These are phyloP conservation scores for Diaporthe sp. DNA, from an alignment of 2,329 filamentous ascomycete genomes.

Conservation along the genomic window DNA sequence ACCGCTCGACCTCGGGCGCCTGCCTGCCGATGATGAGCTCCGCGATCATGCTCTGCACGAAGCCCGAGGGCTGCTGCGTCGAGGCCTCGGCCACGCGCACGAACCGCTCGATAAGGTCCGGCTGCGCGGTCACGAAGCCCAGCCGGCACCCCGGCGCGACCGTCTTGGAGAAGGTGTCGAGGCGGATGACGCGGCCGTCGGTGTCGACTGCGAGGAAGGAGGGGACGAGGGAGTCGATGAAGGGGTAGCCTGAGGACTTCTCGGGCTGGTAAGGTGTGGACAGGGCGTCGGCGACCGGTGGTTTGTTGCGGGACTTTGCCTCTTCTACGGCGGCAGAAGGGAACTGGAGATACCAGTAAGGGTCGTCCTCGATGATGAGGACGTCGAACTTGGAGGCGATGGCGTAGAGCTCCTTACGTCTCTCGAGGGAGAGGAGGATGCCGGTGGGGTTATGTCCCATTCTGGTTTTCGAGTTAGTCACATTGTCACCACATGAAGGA, in stretches of 20 bases:
- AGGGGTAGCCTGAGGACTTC: conserved; percentile 73
- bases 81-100: conserved; percentile 78
- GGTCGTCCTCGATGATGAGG: conserved; percentile 93
- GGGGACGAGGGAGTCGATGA: conserved; percentile 84
- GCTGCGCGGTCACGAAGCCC: conserved; percentile 91
- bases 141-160: conserved; percentile 89
- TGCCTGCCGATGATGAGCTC: conserved; percentile 81
- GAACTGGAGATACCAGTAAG: conserved; percentile 95
- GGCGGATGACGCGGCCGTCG: conserved; percentile 86
- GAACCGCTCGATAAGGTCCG: conserved; percentile 79
- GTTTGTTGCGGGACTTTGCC: conserved; percentile 57
- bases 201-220: conserved; percentile 85
- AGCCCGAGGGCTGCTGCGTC: conserved; percentile 88
- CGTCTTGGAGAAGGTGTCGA: conserved; percentile 96
- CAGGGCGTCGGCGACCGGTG: conserved; percentile 44
- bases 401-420: conserved; percentile 82
- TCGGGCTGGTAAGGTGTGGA: conserved; percentile 44
- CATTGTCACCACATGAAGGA: background rate
- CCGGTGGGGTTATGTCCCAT: conserved; percentile 92
- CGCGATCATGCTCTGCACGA: conserved; percentile 85
- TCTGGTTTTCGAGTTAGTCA: conserved; percentile 6
- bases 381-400: conserved; percentile 87
- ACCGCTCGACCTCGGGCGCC: conserved; percentile 56
- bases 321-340: conserved; percentile 71
- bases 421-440: conserved; percentile 76